A percentile compares a stretch with the other conserved stretches of the same genome.
Conservation (phyloP, 2,329 filamentous ascomycete genomes). For the Aphanocladium album region DNA sequence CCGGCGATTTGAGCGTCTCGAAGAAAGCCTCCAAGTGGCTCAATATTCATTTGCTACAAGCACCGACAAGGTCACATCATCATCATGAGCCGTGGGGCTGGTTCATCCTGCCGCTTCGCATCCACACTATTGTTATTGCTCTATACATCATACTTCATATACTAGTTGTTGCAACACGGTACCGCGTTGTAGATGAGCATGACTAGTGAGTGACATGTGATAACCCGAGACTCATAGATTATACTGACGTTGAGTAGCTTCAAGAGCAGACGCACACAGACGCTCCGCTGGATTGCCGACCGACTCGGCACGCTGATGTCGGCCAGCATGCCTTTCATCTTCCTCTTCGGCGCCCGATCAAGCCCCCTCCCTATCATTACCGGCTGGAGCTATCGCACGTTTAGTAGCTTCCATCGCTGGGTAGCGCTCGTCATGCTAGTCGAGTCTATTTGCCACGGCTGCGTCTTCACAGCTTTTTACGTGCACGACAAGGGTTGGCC, state of each 20-base stretch:
- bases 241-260: constrained; percentile 15
- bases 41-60: constrained; percentile 13
- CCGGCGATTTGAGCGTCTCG: neutral
- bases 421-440: constrained; percentile 53
- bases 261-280: constrained; percentile 20
- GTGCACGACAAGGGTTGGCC: constrained; percentile 16
- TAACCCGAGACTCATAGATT: constrained; percentile 17
- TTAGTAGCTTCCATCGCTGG: constrained; percentile 59
- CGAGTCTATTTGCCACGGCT: constrained; percentile 50
- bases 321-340: constrained; percentile 54
- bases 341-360: constrained; percentile 58
- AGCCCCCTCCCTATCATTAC: constrained; percentile 57
- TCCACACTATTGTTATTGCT: constrained; percentile 29
- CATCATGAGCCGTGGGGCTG: constrained; percentile 25
- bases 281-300: constrained; percentile 49
- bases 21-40: neutral
- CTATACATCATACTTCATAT: constrained; percentile 29
- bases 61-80: constrained; percentile 16
- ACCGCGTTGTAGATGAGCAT: constrained; percentile 25
- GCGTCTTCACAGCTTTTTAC: constrained; percentile 18
- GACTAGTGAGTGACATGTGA: constrained; percentile 24
- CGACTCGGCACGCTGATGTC: constrained; percentile 54
- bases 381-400: constrained; percentile 59
- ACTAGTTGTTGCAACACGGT: constrained; percentile 25
- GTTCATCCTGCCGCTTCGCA: constrained; percentile 31